Evolutionary conservation across 2,329 filamentous ascomycete species (phyloP).

Genomic region (Westerdykella ornata): DNA sequence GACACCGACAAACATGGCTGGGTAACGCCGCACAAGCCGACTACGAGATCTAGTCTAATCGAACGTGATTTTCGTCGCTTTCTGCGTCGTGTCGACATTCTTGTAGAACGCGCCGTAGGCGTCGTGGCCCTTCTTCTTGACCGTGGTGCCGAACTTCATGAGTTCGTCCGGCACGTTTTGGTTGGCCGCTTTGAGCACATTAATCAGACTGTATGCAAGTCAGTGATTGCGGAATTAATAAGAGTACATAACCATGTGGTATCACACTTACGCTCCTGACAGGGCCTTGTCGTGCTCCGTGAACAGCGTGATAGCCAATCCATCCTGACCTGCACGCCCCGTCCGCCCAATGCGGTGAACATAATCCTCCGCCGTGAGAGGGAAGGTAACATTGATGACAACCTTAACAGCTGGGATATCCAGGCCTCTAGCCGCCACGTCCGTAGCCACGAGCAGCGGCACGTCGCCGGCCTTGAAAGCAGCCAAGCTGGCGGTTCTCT

Average conservation of each 20-base stretch:
- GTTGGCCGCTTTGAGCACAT: constrained; percentile 87
- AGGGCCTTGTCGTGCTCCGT: constrained; percentile 91
- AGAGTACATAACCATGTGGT: not conserved
- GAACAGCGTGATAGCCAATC: constrained; percentile 86
- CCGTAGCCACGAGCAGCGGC: constrained; percentile 83
- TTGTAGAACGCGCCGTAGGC: constrained; percentile 95
- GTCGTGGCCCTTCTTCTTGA: constrained; percentile 97
- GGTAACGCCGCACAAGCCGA: too few relatives aligned
- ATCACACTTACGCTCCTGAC: constrained; percentile 68
- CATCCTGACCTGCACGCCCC: constrained; percentile 83
- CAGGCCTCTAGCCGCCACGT: constrained; percentile 87
- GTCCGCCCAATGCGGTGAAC: constrained; percentile 95
- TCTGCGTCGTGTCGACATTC: constrained; percentile 74
- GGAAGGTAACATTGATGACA: constrained; percentile 93
- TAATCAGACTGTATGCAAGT: constrained; percentile 61
- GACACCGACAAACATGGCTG: too few relatives aligned
- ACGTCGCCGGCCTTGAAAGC: constrained; percentile 84
- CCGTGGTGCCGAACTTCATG: constrained; percentile 92
- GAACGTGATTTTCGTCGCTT: constrained; percentile 88
- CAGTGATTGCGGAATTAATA: constrained; percentile 9
- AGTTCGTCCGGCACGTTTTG: constrained; percentile 86
- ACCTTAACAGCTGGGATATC: constrained; percentile 95
- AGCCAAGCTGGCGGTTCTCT: constrained; percentile 78
- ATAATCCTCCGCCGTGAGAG: constrained; percentile 91
- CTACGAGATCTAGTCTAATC: constrained; percentile 45